Base-by-base conservation (phyloP, 2,329 filamentous ascomycete genomes). In the Neocatenulostroma microsporum region DNA sequence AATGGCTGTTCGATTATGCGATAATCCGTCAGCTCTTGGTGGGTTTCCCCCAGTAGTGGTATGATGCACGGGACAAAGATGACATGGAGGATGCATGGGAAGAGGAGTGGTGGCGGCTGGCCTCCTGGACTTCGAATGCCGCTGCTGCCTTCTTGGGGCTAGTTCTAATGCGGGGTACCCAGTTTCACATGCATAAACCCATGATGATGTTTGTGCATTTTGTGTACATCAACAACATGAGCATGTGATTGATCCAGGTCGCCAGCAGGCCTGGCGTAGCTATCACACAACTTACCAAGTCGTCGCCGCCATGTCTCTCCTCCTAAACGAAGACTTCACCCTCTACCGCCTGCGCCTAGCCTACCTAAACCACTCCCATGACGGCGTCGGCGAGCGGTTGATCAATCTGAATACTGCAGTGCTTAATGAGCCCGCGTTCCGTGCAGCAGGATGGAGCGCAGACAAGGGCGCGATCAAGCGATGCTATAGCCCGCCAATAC, bases 401-500 rank as follows among this genome's bases (percentile, higher is more conserved):
- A 84, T 93, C 57, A 85, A 79, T 25, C 74, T 93, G 43, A 84
- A 89, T 61, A 79, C 86, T 54, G 72, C 73, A 46, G 82, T 88
- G 54, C 69, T 91, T 45, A 88, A 86, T 57, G 83, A 84, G 19
- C 77, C 80, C 2, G 79, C 83, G 20, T 91, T 89, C 67, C 86
- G 86, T 62, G 78, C 82, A 33, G 82, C 84, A 42, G 85, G 84
- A 47, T 91, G 84, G 84, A 74, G 77, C 28, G 68, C 80, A 32
- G 84, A 83, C 53, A 75, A 80, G 8, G 74, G 80, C 13, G 79
- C 86, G 46, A 78, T 83, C 58, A 88, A 88, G 62, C 78, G 84
- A 50, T 88, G 82, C 30, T 83, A 93, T 60, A 91, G 84, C 3
- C 85, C 84, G 14, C 84, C 84, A 1, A 93, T 93, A 39, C 84